A percentile compares a stretch with the other conserved stretches of the same genome.
Conservation (phyloP, 495 filamentous ascomycete species). For the Hypoxylon lienhwacheense region DNA sequence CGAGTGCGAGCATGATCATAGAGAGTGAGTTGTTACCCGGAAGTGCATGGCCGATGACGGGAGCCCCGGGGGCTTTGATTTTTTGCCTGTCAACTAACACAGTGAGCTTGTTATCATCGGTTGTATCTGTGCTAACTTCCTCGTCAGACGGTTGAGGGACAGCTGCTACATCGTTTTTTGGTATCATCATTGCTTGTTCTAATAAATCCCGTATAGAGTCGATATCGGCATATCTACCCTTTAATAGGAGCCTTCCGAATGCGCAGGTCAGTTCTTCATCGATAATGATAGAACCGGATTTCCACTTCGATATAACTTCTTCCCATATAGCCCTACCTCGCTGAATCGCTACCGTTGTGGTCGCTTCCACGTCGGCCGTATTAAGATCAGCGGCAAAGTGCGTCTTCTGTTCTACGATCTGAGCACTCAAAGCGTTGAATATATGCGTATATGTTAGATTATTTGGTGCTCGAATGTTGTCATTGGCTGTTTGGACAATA, state of each 20-base stretch:
- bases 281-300: constrained; percentile 62
- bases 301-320: constrained; percentile 76
- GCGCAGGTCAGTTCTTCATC: constrained; percentile 73
- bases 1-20: constrained; percentile 64
- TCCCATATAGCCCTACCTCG: constrained; percentile 73
- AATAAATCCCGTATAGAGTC: constrained; percentile 72
- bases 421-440: constrained; percentile 63
- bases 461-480: constrained; percentile 63
- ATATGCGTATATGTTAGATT: constrained; percentile 77
- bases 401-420: constrained; percentile 16
- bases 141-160: constrained; percentile 2
- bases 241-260: constrained; percentile 73
- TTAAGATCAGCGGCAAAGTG: constrained; percentile 27
- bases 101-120: neutral
- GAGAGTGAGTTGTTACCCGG: constrained; percentile 71
- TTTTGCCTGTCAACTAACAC: neutral
- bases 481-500: constrained; percentile 66
- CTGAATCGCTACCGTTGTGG: constrained; percentile 45
- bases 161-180: constrained; percentile 45
- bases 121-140: neutral
- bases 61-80: constrained; percentile 13
- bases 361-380: constrained; percentile 39
- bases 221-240: constrained; percentile 57
- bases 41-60: constrained; percentile 43
- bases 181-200: constrained; percentile 75